Conservation (phyloP, 176 grass and related monocot species). For the Aechmea fasciata region DNA sequence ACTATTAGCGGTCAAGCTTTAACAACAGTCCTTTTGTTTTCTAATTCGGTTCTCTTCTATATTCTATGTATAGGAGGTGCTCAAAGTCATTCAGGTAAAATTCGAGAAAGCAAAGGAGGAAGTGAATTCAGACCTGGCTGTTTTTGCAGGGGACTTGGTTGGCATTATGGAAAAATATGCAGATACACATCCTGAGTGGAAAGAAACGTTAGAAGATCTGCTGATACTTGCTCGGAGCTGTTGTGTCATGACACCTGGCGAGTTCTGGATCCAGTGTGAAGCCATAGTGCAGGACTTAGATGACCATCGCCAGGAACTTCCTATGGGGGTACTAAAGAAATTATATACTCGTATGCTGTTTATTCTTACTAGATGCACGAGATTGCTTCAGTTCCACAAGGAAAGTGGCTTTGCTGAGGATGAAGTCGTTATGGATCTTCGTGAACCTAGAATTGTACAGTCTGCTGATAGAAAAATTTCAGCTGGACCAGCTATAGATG, state of each 20-base stretch:
- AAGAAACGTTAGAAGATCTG: conserved; percentile 95
- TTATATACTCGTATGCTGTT: conserved; percentile 92
- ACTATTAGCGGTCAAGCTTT: too few species aligned
- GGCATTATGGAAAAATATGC: conserved; percentile 91
- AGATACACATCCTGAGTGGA: conserved; percentile 92
- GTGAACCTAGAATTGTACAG: conserved; percentile 51
- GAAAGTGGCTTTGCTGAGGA: conserved; percentile 91
- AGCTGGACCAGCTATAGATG: conserved; percentile 26
- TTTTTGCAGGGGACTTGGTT: conserved; percentile 93
- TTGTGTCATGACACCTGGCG: conserved; percentile 81
- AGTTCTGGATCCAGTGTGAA: conserved; percentile 99
- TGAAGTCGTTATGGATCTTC: conserved; percentile 66
- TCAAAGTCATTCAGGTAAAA: conserved; percentile 84
- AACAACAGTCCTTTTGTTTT: conserved; percentile 15
- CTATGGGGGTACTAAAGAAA: conserved; percentile 90
- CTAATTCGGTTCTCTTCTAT: conserved; percentile 15
- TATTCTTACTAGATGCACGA: conserved; percentile 98
- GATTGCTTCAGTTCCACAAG: conserved; percentile 94
- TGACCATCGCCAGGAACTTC: conserved; percentile 80
- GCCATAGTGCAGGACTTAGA: conserved; percentile 98
- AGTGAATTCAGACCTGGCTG: conserved; percentile 85
- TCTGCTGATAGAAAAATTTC: conserved; percentile 64
- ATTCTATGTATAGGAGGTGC: conserved; percentile 57
- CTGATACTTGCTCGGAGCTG: conserved; percentile 97
- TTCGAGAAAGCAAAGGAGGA: conserved; percentile 99